phyloP scores from a whole-genome alignment of 1,284 basidiomycete genomes.

The Spongispora temasekensis region DNA sequence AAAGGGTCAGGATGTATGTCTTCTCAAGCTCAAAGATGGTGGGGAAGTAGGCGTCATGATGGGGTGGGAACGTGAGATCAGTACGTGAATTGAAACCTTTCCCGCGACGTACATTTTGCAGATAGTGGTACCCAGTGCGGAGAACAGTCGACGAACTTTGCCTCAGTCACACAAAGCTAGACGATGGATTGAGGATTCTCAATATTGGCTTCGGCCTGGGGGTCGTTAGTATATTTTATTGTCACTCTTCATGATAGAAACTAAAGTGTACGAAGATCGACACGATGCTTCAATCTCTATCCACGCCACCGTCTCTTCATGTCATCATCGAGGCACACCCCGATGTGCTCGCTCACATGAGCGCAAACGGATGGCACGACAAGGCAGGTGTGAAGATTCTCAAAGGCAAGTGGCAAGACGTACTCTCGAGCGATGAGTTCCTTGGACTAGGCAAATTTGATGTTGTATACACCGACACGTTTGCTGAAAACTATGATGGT shows the following conservation, averaged over 20 bases:
- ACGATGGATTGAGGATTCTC: constrained; percentile 65
- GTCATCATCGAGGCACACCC: constrained; percentile 96
- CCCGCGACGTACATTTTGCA: constrained; percentile 8
- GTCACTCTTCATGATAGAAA: constrained; percentile 4
- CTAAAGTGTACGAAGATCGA: constrained; percentile 64
- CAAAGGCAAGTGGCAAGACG: constrained; percentile 94
- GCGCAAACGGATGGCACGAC: constrained; percentile 71
- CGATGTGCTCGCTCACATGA: constrained; percentile 84
- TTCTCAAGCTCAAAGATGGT: constrained; percentile 68
- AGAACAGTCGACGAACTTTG: constrained; percentile 69
- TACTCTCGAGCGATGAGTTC: constrained; percentile 58
- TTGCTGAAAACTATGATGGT: constrained; percentile 86
- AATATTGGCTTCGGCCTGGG: constrained; percentile 97
- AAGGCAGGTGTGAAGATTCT: constrained; percentile 79
- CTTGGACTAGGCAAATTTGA: constrained; percentile 76
- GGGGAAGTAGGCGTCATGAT: constrained; percentile 92
- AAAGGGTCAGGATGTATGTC: constrained; percentile 80
- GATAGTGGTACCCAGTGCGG: constrained; percentile 51
- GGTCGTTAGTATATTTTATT: constrained; percentile 59
- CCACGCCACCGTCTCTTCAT: constrained; percentile 68
- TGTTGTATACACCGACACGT: constrained; percentile 93
- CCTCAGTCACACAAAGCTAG: constrained; percentile 47
- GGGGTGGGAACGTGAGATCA: constrained; percentile 90
- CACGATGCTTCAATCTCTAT: constrained; percentile 71
- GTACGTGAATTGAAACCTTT: constrained; percentile 39